Percentiles rank a stretch among this genome's conserved stretches.
Evolutionary conservation across 2,329 filamentous ascomycete species (phyloP).

Genomic region (Thermomyces lanuginosus): DNA sequence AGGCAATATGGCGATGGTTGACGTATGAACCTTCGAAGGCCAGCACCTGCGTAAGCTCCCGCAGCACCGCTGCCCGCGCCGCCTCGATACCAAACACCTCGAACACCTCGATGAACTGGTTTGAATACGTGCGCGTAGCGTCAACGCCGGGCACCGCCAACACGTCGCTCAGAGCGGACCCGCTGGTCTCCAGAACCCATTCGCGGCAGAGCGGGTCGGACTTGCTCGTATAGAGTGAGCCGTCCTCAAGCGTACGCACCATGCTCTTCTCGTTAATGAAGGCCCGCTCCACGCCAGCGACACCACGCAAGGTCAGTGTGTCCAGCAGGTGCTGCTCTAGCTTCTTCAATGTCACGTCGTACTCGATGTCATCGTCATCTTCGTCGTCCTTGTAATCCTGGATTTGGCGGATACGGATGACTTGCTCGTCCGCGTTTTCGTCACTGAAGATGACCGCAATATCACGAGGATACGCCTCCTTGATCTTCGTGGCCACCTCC

Average conservation of each 20-base stretch:
- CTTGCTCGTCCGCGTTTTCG: slow-evolving; percentile 89
- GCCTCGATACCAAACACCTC: slow-evolving; percentile 95
- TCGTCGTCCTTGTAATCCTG: slow-evolving; percentile 53
- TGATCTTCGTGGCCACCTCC: slow-evolving; percentile 79
- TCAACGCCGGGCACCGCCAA: slow-evolving; percentile 80
- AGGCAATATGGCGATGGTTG: slow-evolving; percentile 91
- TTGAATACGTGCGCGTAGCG: slow-evolving; percentile 70
- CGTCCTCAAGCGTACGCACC: slow-evolving; percentile 51
- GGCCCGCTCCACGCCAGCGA: slow-evolving; percentile 71
- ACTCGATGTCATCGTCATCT: slow-evolving; percentile 58
- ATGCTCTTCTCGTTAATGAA: slow-evolving; percentile 75
- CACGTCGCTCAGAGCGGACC: slow-evolving; percentile 71
- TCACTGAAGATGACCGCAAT: slow-evolving; percentile 92
- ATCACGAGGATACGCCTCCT: slow-evolving; percentile 70
- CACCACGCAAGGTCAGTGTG: slow-evolving; percentile 77
- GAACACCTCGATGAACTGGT: slow-evolving; percentile 88
- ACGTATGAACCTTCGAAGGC: slow-evolving; percentile 99
- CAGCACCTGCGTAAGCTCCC: slow-evolving; percentile 79
- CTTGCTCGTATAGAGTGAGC: slow-evolving; percentile 58
- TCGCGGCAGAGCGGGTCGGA: slow-evolving; percentile 63
- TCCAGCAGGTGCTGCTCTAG: slow-evolving; percentile 84
- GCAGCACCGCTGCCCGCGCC: slow-evolving; percentile 68
- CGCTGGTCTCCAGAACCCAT: slow-evolving; percentile 91
- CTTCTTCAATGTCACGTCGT: slow-evolving; percentile 84
- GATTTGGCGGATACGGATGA: slow-evolving; percentile 81